Evolutionary conservation across 2,329 filamentous ascomycete genomes (phyloP).

Genomic region (Thelonectria olida): DNA sequence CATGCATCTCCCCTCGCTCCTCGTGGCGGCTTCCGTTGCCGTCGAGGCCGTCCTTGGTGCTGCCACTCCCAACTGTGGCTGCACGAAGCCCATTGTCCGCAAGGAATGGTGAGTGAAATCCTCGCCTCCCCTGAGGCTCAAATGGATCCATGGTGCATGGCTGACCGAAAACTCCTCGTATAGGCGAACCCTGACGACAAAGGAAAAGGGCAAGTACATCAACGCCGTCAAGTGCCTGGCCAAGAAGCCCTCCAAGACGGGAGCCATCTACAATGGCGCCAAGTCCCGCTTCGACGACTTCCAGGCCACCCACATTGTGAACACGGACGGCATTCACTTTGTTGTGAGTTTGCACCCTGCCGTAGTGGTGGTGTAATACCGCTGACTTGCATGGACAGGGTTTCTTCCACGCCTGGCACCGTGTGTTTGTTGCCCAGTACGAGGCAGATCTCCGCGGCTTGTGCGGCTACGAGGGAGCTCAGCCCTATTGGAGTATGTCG

Average conservation of each 20-base stretch:
- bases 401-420: conserved; percentile 30
- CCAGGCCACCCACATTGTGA: conserved; percentile 35
- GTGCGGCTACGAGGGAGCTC: conserved; percentile 34
- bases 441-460: conserved; percentile 30
- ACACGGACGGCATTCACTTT: conserved; percentile 34
- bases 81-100: conserved; percentile 23
- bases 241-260: conserved; percentile 24
- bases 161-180: neutral
- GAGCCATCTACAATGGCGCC: conserved; percentile 26
- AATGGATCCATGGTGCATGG: neutral
- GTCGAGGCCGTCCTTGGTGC: conserved; percentile 19
- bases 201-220: conserved; percentile 36
- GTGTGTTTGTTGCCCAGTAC: conserved; percentile 26
- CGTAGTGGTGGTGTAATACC: neutral
- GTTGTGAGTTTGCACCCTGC: conserved; percentile 30
- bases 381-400: conserved; percentile 7
- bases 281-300: conserved; percentile 40
- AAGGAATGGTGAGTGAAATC: conserved; percentile 28
- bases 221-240: conserved; percentile 35
- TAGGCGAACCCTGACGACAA: conserved; percentile 27
- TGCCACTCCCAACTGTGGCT: conserved; percentile 9
- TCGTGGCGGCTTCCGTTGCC: conserved; percentile 9
- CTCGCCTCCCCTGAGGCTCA: too few species aligned
- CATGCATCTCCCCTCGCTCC: conserved; percentile 17
- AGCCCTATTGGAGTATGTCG: conserved; percentile 32